A percentile compares a stretch with the other conserved stretches of the same genome.
Evolutionary conservation across 768 basidiomycete genomes (phyloP).

Genomic region (Lyophyllum shimeji): DNA sequence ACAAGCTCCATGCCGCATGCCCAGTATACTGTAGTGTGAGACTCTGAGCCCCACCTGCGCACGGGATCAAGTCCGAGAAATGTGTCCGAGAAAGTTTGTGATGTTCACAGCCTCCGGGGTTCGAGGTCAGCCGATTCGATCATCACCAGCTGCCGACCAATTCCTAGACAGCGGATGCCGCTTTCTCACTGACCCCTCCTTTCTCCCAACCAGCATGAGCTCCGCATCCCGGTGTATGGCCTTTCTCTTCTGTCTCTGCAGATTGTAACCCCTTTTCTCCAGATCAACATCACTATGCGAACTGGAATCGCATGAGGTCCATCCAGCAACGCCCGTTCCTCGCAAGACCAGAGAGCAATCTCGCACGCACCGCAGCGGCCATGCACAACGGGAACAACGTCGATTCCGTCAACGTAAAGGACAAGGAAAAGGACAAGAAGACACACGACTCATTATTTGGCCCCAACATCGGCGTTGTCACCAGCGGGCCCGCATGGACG

Average conservation of each 20-base stretch:
- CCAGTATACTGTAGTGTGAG: neutral
- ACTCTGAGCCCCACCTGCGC: neutral
- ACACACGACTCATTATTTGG: slow-evolving; percentile 86
- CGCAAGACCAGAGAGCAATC: slow-evolving; percentile 48
- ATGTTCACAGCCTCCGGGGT: slow-evolving; percentile 1
- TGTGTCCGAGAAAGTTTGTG: neutral
- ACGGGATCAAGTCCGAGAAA: slow-evolving; percentile 8
- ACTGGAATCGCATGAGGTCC: slow-evolving; percentile 60
- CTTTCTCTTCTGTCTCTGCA: neutral
- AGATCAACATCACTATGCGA: slow-evolving; percentile 51
- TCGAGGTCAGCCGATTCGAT: slow-evolving; percentile 17
- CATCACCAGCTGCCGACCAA: slow-evolving; percentile 5
- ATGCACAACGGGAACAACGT: slow-evolving; percentile 39
- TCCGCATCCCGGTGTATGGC: slow-evolving; percentile 38
- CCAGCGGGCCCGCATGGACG: slow-evolving; percentile 71
- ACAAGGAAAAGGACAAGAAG: slow-evolving; percentile 45
- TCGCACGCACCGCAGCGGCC: slow-evolving; percentile 46
- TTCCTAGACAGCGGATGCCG: slow-evolving; percentile 8
- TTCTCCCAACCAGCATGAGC: slow-evolving; percentile 16
- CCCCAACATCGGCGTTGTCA: slow-evolving; percentile 82
- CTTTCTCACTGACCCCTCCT: slow-evolving; percentile 5
- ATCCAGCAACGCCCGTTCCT: slow-evolving; percentile 51
- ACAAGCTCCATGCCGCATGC: slow-evolving; percentile 21
- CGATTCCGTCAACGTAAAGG: neutral
- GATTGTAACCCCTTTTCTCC: neutral